Evolutionary conservation across 2,329 filamentous ascomycete genomes (phyloP), one percentile per base, ranked within the genome.

Genomic region (Colletotrichum tropicale): DNA sequence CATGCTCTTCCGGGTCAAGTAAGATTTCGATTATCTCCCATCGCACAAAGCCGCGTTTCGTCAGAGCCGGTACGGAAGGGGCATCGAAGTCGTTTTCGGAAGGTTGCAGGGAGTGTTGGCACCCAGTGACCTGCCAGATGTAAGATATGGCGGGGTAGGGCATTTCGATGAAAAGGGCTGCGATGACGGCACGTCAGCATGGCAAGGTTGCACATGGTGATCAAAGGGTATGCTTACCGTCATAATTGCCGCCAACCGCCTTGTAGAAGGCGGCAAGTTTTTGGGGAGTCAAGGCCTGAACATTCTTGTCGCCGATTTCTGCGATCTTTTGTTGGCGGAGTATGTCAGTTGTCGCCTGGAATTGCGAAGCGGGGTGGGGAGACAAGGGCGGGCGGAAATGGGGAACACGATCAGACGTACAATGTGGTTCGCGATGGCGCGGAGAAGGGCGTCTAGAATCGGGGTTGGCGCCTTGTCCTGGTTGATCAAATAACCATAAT

Each of bases 1-100:
- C 94, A 85, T 98, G 96, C 80, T 98, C 95, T 79, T 97, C 94
- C 0, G 97, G 97, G 3, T 93, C 94, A 3, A 98, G 90, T 43
- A 98, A 87, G 26, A 98, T 90, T 85, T 98, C 95, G 71, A 98
- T 94, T 0, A 95, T 95, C 86, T 98, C 94, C 96, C 96, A 99
- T 83, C 95, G 93, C 58, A 96, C 94, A 83, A 98, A 99, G 55
- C 97, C 97, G 81, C 92, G 91, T 0, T 90, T 88, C 43, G 96
- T 98, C 71, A 99, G 87, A 16, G 96, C 95, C 1, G 97, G 97
- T 56, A 98, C 90, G 0, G 91, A 92, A 0, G 96, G 97, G 1
- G 93, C 88, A 5, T 90, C 90, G 82, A 94, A 98, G 77, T 95
- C 91, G 80, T 93, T 90, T 52, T 92, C 90, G 56, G 72, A 69